Percentiles rank a stretch among this genome's conserved stretches.
Conservation (phyloP, 345 rosid species). For the Acer campestre region DNA sequence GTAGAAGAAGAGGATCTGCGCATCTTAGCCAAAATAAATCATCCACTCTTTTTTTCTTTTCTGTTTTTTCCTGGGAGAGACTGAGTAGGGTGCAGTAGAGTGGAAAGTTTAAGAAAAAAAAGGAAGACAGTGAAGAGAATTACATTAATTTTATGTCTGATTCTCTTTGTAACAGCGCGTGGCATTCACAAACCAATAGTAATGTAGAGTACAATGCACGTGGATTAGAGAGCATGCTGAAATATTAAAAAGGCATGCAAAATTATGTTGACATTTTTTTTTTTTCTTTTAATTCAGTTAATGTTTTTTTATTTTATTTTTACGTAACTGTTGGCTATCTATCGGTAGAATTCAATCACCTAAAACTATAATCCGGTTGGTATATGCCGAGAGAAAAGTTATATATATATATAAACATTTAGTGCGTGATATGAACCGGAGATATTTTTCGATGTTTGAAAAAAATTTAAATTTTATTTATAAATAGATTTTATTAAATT, state of each 20-base stretch:
- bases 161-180: not conserved
- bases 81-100: not conserved
- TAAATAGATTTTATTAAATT: too few species aligned
- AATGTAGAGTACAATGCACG: not conserved
- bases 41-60: not conserved
- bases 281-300: not conserved
- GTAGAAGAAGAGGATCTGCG: constrained; percentile 16
- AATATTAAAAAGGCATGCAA: not conserved
- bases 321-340: not conserved
- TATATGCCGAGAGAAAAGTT: not conserved
- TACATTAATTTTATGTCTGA: not conserved
- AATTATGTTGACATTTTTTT: not conserved
- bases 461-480: too few species aligned
- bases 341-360: not conserved
- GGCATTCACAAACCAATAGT: not conserved
- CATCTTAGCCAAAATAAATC: constrained; percentile 12
- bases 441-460: too few species aligned
- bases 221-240: not conserved
- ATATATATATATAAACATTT: too few species aligned
- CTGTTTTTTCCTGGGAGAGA: not conserved
- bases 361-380: not conserved
- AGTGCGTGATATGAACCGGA: too few species aligned
- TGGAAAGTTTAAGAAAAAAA: not conserved
- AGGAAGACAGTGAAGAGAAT: not conserved
- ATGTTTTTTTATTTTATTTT: not conserved